phyloP scores from a whole-genome alignment of 2,329 filamentous ascomycete species.

The Cyphellophora attinorum region DNA sequence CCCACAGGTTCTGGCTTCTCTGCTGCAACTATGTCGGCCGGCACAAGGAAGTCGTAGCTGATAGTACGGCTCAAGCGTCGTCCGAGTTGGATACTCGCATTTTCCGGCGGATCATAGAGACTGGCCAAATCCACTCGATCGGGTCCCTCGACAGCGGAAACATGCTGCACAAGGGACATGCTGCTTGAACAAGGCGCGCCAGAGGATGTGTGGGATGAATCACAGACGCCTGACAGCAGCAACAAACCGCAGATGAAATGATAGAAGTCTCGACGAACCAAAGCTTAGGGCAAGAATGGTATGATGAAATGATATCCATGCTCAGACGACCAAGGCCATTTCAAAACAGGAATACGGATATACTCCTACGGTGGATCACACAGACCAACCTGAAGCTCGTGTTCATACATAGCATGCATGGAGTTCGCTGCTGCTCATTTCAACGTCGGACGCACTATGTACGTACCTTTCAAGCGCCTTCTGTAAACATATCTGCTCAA shows the following conservation, averaged over 20 bases:
- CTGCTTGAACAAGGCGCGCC: background rate
- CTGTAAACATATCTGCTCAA: too few relatives aligned
- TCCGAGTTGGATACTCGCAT: slow-evolving; percentile 11
- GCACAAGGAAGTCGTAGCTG: slow-evolving; percentile 40
- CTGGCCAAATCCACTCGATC: slow-evolving; percentile 25
- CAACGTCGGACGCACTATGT: too few relatives aligned
- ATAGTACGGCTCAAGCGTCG: slow-evolving; percentile 29
- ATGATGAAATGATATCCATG: background rate
- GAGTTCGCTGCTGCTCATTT: too few relatives aligned
- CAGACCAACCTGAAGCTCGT: background rate
- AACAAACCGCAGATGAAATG: background rate
- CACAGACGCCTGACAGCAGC: background rate
- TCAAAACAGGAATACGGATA: background rate
- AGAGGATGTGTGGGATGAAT: slow-evolving; percentile 3
- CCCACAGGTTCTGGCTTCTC: slow-evolving; percentile 36
- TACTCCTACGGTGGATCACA: background rate
- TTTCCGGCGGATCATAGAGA: slow-evolving; percentile 7
- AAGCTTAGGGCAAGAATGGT: background rate
- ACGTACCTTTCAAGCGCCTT: too few relatives aligned
- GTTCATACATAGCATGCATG: too few relatives aligned
- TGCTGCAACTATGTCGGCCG: slow-evolving; percentile 21
- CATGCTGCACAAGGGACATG: slow-evolving; percentile 45
- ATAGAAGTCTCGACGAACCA: background rate
- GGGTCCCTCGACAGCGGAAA: slow-evolving; percentile 39
- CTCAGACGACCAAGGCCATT: background rate